phyloP scores from a whole-genome alignment of 2,329 filamentous ascomycete genomes.

The Diaporthe citri region DNA sequence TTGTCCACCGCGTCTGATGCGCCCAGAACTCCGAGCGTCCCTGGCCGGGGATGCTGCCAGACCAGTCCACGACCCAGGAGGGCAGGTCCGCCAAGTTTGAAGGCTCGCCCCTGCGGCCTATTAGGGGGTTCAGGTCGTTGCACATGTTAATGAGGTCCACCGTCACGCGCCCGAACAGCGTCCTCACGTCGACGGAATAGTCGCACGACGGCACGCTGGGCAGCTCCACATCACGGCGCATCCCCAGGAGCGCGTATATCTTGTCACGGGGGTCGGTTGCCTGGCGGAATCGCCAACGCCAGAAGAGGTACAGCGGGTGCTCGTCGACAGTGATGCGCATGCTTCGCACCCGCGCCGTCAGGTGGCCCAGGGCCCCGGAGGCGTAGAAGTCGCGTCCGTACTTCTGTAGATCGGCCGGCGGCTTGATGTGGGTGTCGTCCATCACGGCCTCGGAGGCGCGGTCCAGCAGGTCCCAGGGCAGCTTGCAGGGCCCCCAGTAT shows the following conservation, averaged over 20 bases:
- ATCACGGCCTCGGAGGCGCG: not conserved
- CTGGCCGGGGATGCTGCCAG: not conserved
- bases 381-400: not conserved
- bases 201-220: not conserved
- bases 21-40: not conserved
- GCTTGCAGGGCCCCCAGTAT: not conserved
- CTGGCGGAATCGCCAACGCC: not conserved
- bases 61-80: conserved; percentile 3
- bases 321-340: not conserved
- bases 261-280: not conserved
- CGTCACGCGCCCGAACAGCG: not conserved
- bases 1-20: not conserved
- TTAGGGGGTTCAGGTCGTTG: not conserved
- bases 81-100: not conserved
- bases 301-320: not conserved
- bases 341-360: not conserved
- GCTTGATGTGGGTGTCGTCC: not conserved
- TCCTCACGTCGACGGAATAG: not conserved
- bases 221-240: not conserved
- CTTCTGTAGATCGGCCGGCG: not conserved
- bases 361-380: not conserved
- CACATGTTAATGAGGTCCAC: not conserved
- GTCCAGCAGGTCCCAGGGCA: not conserved
- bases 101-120: not conserved
- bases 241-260: not conserved